Percentiles rank a stretch among this genome's conserved stretches.
Evolutionary conservation across 768 basidiomycete species (phyloP).

Genomic region (Gautieria morchelliformis): DNA sequence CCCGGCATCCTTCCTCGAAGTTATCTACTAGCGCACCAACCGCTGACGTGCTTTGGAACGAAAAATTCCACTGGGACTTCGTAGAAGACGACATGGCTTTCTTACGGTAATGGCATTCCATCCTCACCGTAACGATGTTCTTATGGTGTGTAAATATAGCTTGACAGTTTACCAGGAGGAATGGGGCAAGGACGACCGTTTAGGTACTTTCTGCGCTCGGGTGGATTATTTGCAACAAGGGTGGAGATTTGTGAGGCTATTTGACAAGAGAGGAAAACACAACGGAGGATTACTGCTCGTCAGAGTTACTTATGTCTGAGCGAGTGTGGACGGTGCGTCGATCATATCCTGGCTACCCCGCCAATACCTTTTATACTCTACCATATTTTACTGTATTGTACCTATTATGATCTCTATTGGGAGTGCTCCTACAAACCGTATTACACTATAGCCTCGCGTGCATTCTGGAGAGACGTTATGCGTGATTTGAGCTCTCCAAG

Average conservation of each 20-base stretch:
- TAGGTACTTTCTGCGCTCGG: conserved; percentile 47
- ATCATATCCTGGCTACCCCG: background rate
- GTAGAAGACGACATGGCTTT: conserved; percentile 43
- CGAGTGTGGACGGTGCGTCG: background rate
- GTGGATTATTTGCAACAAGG: conserved; percentile 36
- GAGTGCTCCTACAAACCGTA: no score
- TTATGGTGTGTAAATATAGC: conserved; percentile 16
- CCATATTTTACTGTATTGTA: no score
- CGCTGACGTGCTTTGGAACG: conserved; percentile 30
- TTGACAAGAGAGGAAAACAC: conserved; percentile 40
- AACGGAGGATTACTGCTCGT: conserved; percentile 22
- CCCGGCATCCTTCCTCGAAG: conserved; percentile 24
- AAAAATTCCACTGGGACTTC: conserved; percentile 40
- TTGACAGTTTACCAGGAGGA: conserved; percentile 25
- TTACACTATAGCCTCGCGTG: no score
- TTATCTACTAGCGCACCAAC: conserved; percentile 26
- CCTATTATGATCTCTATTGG: no score
- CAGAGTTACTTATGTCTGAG: conserved; percentile 13
- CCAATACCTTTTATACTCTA: no score
- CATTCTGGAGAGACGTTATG: no score
- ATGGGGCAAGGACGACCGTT: conserved; percentile 33
- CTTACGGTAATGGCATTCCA: conserved; percentile 31
- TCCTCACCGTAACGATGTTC: background rate
- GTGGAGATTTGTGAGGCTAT: conserved; percentile 40
- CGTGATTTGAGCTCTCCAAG: no score